Conservation (phyloP, 495 filamentous ascomycete genomes). For the Podospora didyma region DNA sequence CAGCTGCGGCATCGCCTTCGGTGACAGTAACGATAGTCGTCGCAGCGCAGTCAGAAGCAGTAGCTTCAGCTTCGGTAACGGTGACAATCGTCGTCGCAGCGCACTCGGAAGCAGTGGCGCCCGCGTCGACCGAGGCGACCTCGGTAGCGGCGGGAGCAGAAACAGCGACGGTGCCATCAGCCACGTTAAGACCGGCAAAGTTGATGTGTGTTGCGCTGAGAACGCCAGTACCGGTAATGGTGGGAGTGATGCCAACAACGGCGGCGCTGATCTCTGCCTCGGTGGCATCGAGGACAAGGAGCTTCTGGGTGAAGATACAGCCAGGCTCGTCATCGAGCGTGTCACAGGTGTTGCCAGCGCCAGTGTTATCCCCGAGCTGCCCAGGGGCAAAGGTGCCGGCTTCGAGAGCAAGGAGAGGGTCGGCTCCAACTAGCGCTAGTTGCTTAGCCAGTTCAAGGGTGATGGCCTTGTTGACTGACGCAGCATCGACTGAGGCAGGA, state of each 20-base stretch:
- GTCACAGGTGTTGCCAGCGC: slow-evolving; percentile 54
- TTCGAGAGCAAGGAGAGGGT: slow-evolving; percentile 52
- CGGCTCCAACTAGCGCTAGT: slow-evolving; percentile 53
- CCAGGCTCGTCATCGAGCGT: slow-evolving; percentile 44
- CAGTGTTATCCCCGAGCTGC: slow-evolving; percentile 50
- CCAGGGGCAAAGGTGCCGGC: slow-evolving; percentile 57
- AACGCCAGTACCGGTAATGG: slow-evolving; percentile 5
- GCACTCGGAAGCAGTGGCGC: slow-evolving; percentile 2
- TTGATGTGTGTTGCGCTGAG: slow-evolving; percentile 11
- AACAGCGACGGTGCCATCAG: slow-evolving; percentile 29
- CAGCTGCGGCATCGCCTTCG: not conserved
- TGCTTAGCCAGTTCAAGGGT: slow-evolving; percentile 50
- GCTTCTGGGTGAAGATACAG: slow-evolving; percentile 58
- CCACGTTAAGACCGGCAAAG: slow-evolving; percentile 14
- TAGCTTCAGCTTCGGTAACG: slow-evolving; percentile 4
- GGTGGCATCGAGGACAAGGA: slow-evolving; percentile 54
- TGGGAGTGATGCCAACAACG: slow-evolving; percentile 25
- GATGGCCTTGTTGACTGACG: slow-evolving; percentile 50
- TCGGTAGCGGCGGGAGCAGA: slow-evolving; percentile 35
- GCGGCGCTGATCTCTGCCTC: slow-evolving; percentile 51
- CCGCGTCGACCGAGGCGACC: slow-evolving; percentile 32
- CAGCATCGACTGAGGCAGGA: slow-evolving; percentile 48
- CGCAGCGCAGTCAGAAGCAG: slow-evolving; percentile 14
- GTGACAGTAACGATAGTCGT: not conserved
- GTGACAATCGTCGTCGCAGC: not conserved